Base-by-base conservation (phyloP, 768 basidiomycete species). In the Suillus subalutaceus region DNA sequence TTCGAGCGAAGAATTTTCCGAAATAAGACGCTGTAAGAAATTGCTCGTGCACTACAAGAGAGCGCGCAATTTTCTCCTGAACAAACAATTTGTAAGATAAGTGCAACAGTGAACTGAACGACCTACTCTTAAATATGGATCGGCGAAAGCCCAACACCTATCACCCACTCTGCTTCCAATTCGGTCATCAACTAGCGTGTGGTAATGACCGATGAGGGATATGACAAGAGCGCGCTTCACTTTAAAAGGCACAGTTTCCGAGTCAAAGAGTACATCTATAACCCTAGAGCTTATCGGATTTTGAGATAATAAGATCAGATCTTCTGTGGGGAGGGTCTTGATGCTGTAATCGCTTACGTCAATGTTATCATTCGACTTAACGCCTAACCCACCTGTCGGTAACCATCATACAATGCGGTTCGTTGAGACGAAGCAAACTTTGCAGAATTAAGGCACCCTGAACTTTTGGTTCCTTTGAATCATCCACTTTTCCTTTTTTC, bases 111-210 rank as follows among this genome's bases (percentile, higher is more conserved):
- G n/a, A 43, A 30, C 10, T 20, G 12, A 60, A 60, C 40, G 41
- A 59, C 67, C 30, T 67, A 96, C 95, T 82, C 92, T 96, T 69
- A 97, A 84, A 78, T 92, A 98, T 1, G 93, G 90, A 78, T 99
- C 97, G n/a, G 92, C 90, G 67, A 86, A 88, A 1, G 84, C 87
- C 94, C 95, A 99, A 69, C 91, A 93, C n/a, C 91, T 88, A 72
- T 96, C 97, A 6, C 87, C 93, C 0, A 99, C 89, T 57, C 94
- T 85, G 71, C 93, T 94, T 55, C 97, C 97, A 68, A 97, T 88
- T 55, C 91, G 88, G 74, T 98, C 94, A 74, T 96, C 92, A 6
- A 92, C 92, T 41, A 99, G 87, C 38, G 80, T 73, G 73, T 91
- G 89, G 77, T 90, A 97, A 66, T 90, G 85, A 7, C 90, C 93